These are phyloP conservation scores for Cytospora paraplurivora DNA, from an alignment of 2,329 filamentous ascomycete species.

Conservation along the genomic window DNA sequence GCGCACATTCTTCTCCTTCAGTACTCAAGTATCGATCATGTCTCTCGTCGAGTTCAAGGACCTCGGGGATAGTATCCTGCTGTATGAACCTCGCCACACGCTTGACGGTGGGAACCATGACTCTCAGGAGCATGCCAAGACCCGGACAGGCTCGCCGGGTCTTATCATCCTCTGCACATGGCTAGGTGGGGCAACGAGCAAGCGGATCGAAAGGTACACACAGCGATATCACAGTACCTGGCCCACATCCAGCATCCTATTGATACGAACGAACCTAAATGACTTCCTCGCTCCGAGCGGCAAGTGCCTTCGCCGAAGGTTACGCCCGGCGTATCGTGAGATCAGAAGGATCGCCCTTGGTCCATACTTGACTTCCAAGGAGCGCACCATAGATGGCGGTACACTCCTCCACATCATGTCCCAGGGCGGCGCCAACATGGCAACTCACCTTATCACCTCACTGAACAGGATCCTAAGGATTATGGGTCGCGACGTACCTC, in stretches of 20 bases:
- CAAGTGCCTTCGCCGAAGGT: slow-evolving; percentile 7
- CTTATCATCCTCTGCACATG: slow-evolving; percentile 27
- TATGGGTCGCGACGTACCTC: slow-evolving; percentile 8
- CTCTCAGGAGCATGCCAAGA: too few relatives aligned
- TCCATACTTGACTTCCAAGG: not conserved
- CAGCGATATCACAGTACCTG: slow-evolving; percentile 18
- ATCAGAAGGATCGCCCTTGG: slow-evolving; percentile 14
- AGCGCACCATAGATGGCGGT: not conserved
- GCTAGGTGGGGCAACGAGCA: slow-evolving; percentile 24
- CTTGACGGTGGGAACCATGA: not conserved
- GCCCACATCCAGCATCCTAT: slow-evolving; percentile 22
- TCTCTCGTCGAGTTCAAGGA: slow-evolving; percentile 10
- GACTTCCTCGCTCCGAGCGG: slow-evolving; percentile 16
- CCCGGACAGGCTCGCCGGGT: slow-evolving; percentile 3
- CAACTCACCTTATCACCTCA: slow-evolving; percentile 23
- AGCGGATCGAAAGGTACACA: slow-evolving; percentile 25
- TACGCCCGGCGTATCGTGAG: slow-evolving; percentile 19
- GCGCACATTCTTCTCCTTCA: not conserved
- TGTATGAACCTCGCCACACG: slow-evolving; percentile 11
- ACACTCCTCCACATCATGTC: slow-evolving; percentile 24
- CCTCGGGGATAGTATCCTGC: slow-evolving; percentile 13
- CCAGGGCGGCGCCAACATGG: slow-evolving; percentile 21
- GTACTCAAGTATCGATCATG: not conserved
- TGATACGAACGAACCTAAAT: slow-evolving; percentile 19
- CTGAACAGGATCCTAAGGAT: slow-evolving; percentile 15